Evolutionary conservation across 208 protist genomes (phyloP).

Genomic region (Trypanosoma grayi): DNA sequence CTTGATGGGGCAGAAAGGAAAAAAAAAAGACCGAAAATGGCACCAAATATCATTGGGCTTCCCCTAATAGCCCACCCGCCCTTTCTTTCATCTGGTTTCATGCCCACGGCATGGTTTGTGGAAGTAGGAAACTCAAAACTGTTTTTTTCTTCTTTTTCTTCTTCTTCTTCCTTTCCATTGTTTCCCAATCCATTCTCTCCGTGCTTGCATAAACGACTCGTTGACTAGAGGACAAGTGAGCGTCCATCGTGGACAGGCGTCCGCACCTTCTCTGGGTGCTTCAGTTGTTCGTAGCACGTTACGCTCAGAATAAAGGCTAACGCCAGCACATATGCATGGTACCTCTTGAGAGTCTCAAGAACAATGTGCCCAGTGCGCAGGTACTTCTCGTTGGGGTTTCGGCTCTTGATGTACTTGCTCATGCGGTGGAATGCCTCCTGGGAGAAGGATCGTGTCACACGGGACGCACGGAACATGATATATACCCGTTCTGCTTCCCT

Average conservation of each 20-base stretch:
- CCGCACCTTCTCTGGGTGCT: slow-evolving; percentile 58
- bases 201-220: neutral
- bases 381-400: slow-evolving; percentile 84
- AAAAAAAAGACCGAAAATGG: neutral
- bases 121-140: too few relatives aligned
- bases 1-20: neutral
- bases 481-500: neutral
- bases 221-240: slow-evolving; percentile 78
- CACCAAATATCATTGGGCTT: too few relatives aligned
- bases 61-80: too few relatives aligned
- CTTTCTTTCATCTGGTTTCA: too few relatives aligned
- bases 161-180: neutral
- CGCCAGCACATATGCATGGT: slow-evolving; percentile 76
- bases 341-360: slow-evolving; percentile 77
- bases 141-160: slow-evolving; percentile 6
- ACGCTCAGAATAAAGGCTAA: slow-evolving; percentile 58
- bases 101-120: too few relatives aligned
- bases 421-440: slow-evolving; percentile 84
- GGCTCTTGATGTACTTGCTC: slow-evolving; percentile 85
- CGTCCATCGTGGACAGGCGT: slow-evolving; percentile 71
- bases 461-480: slow-evolving; percentile 22
- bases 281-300: slow-evolving; percentile 60
- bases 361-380: slow-evolving; percentile 81
- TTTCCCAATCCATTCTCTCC: neutral
- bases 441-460: slow-evolving; percentile 44